Base-by-base conservation (phyloP, 2,329 filamentous ascomycete genomes). In the Tolypocladium amazonense region DNA sequence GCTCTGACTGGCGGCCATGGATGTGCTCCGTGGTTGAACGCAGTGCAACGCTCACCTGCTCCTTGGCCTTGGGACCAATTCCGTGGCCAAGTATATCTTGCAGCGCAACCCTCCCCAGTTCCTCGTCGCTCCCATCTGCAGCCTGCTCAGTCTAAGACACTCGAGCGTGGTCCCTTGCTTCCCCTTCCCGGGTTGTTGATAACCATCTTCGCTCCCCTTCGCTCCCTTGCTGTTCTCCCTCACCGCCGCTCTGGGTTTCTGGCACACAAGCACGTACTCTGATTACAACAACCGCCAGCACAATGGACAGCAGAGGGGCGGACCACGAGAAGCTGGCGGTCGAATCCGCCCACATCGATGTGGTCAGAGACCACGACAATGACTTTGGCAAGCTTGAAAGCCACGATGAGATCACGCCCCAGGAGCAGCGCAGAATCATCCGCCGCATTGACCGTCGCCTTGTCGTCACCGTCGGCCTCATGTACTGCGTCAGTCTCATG, bases 401-500 rank as follows among this genome's bases (percentile, higher is more conserved):
- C 15, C 73, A 76, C 61, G 67, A 75, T 63, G 79, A 76, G 58
- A 86, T 87, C 71, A 79, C 82, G 0, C 78, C 78, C 0, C 72
- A 77, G 23, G 86, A 93, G 73, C 82, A 88, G 73, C 83, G 77
- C 69, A 80, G 75, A 50, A 89, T 94, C 67, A 84, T 92, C 50
- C 79, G 81, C 59, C 83, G 84, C 15, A 78, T 94, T 65, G 90
- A 95, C 72, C 75, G 78, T 37, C 83, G 86, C 2, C 75, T 89
- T 4, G 82, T 88, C 47, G 69, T 80, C 4, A 85, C 81, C 1
- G 81, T 85, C 5, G 86, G 86, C 25, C 69, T 80, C 64, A 81
- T 91, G 75, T 92, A 92, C 72, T 90, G 88, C 69, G 79, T 90
- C 66, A 88, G 83, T 64, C 75, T 93, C 61, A 89, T 93, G 84